These are phyloP conservation scores for Naegleria lovaniensis DNA, from an alignment of 208 protist species.

Conservation along the genomic window DNA sequence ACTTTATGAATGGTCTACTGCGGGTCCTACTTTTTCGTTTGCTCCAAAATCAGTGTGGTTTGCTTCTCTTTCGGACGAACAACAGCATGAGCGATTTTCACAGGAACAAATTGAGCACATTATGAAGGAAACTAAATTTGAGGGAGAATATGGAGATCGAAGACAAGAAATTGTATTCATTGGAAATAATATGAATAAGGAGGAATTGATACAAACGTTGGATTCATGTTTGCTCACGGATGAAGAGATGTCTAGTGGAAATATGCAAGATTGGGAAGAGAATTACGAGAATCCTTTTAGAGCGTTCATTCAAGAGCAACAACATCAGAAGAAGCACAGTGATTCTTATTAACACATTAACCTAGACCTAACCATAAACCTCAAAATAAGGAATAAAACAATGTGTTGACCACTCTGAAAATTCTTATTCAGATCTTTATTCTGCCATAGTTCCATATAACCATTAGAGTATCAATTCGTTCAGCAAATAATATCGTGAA, in stretches of 20 bases:
- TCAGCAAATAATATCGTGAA: too few relatives aligned
- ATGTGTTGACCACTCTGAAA: too few relatives aligned
- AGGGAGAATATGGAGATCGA: constrained; percentile 45
- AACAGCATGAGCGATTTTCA: background rate
- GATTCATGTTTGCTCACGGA: constrained; percentile 51
- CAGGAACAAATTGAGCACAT: constrained; percentile 23
- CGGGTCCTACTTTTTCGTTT: background rate
- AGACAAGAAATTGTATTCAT: constrained; percentile 63
- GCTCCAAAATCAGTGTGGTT: background rate
- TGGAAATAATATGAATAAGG: constrained; percentile 46
- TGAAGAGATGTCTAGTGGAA: constrained; percentile 41
- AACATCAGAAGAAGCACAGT: background rate
- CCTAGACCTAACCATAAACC: too few relatives aligned
- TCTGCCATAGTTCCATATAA: too few relatives aligned
- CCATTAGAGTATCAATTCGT: too few relatives aligned
- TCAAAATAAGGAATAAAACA: too few relatives aligned
- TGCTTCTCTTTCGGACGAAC: background rate
- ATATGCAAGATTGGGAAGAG: constrained; percentile 34
- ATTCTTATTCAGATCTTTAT: too few relatives aligned
- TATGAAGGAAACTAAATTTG: constrained; percentile 23
- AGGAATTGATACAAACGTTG: constrained; percentile 36
- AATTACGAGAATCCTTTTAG: background rate
- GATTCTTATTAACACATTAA: too few relatives aligned
- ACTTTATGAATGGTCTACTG: background rate
- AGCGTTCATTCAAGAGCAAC: background rate